Base-by-base conservation (phyloP, 1,284 basidiomycete genomes). In the Austroboletus sp. region DNA sequence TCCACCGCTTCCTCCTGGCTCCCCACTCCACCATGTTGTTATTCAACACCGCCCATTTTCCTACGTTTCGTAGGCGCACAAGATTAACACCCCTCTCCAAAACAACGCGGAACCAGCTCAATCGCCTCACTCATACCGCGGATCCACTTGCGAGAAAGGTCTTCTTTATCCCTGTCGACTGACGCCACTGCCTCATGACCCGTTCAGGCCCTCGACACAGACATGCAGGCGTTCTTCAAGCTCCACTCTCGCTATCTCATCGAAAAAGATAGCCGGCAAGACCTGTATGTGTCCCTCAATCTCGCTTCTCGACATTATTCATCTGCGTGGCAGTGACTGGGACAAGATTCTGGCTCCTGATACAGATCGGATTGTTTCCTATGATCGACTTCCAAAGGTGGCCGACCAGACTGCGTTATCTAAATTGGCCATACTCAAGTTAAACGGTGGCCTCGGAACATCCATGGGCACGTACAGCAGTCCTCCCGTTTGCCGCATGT, bases 191-290 rank as follows among this genome's bases (percentile, higher is more conserved):
- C 33, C 48, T 15, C 34, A 26, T 32, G 9, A 9, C 25, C 33
- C 41, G 21, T 25, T 29, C 29, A 64, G 89, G 83, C 85, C 16
- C 97, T 98, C 70, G 89, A 95, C 70, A 84, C 84, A 42, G 93
- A 98, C 73, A 97, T 98, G 94, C 86, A 93, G 66, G 85, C 85
- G 52, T 98, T 98, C 78, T 96, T 95, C 79, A 85, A 85, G 65
- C 89, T 98, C 63, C 96, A 97, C 77, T 96, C 92, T 67, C 88
- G 94, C 58, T 97, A 94, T 73, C 82, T 98, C 55, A 70, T 83
- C 31, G 91, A 97, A 69, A 86, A 88, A 59, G 93, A 94, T 43
- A 88, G 90, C 74, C 86, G 82, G 63, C 78, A 85, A 63, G 87
- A 92, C 70, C 82, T 97, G 92, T 96, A 63, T 58, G 87, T 74